phyloP scores from a whole-genome alignment of 2,329 filamentous ascomycete genomes.

The Westerdykella sp. region DNA sequence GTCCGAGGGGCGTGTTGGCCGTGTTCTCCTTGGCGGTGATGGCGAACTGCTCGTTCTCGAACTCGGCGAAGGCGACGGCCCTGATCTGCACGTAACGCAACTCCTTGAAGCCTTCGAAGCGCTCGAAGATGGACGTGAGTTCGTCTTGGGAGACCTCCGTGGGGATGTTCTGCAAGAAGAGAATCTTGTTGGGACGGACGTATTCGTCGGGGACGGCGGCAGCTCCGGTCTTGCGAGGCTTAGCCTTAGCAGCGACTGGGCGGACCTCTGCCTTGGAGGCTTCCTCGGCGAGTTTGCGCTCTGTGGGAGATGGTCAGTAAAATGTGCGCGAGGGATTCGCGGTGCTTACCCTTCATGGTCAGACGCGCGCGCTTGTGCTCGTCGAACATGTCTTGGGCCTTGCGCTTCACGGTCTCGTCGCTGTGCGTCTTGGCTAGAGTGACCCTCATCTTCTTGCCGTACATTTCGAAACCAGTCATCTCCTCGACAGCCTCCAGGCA shows the following conservation, averaged over 20 bases:
- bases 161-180: constrained; percentile 89
- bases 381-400: constrained; percentile 74
- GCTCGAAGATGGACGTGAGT: constrained; percentile 73
- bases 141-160: constrained; percentile 77
- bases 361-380: constrained; percentile 75
- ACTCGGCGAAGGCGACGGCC: constrained; percentile 94
- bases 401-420: constrained; percentile 75
- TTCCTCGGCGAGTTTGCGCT: constrained; percentile 75
- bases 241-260: constrained; percentile 48
- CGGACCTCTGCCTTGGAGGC: constrained; percentile 72
- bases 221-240: constrained; percentile 59
- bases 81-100: constrained; percentile 82
- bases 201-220: constrained; percentile 94
- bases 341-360: constrained; percentile 73
- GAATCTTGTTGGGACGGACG: constrained; percentile 91
- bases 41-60: constrained; percentile 81
- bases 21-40: constrained; percentile 93
- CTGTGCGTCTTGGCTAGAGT: constrained; percentile 76
- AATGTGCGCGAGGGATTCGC: background rate
- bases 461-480: constrained; percentile 85
- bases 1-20: constrained; percentile 72
- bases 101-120: constrained; percentile 92
- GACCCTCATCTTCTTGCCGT: constrained; percentile 76
- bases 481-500: constrained; percentile 79
- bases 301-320: constrained; percentile 34